Evolutionary conservation across 2,329 filamentous ascomycete genomes (phyloP), one percentile per base, ranked within the genome.

Genomic region (Microsporum audouinii): DNA sequence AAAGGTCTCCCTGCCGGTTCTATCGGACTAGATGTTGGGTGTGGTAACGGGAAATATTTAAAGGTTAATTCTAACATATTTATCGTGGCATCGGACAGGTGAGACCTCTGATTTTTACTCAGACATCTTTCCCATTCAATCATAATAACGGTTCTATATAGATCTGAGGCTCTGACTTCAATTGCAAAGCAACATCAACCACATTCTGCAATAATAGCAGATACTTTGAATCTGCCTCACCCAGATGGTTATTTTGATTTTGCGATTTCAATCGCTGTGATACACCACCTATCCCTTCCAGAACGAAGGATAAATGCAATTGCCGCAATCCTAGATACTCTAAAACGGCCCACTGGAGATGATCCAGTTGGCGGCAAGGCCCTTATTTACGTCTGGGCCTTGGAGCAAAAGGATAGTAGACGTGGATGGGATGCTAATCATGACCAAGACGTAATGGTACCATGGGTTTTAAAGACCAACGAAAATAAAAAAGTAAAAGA

Each of bases 31-130:
- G 94, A 99, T 74, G 81, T 97, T 61, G 94, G 94, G 63, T 97
- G 94, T 75, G 94, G 94, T 63, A 99, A 99, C 76, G 94, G 94
- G 67, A 97, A 97, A 79, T 96, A 97, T 73, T 79, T 97, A 63
- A 78, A 82, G 63, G 88, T 95, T 61, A 95, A 95, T 75, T 81
- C 80, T 27, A 76, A 83, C 67, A 76, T 96, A 57, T 91, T 88
- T 76, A 87, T 96, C 60, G 72, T 97, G 62, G 92, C 85, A 61
- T 92, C 88, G 61, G 94, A 97, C 77, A 84, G 90, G 78, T 95
- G 84, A 68, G 79, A 78, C 39, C 39, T 49, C 47, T 29, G 14
- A 23, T 39, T 45, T 59, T 6, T 59, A 34, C 39, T 3, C 27
- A 31, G 23, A 12, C 14, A 33, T 39, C 60, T 58, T 63, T 51